Evolutionary conservation across 441 rosid species (phyloP), one percentile per base, ranked within the genome.

Genomic region (Eruca vesicaria): DNA sequence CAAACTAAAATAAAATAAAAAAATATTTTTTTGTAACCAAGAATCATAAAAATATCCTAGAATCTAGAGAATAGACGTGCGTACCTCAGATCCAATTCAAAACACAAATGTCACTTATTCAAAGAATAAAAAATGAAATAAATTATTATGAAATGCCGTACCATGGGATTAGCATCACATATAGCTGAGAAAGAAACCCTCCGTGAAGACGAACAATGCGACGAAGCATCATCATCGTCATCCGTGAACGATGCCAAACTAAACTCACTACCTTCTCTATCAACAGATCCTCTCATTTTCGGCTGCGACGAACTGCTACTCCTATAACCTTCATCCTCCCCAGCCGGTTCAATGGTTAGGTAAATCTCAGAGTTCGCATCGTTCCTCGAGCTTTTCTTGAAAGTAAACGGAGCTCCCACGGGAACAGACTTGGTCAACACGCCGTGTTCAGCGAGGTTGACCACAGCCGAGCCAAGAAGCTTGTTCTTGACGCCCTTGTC

Each of bases 391-490:
- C 77, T 80, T 78, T 86, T 94, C 84, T 88, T 94, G 56, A 84
- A 80, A 72, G 64, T 84, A 71, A 94, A 75, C 1, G 86, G 87
- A 74, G 82, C 60, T 59, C 83, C 88, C 5, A 90, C 68, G 20
- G 83, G 78, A 18, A 85, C 71, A 0, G 72, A 61, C 31, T 87
- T 87, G 43, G 76, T 78, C 79, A 86, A 66, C 66, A 86, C 77
- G 67, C 96, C 96, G 56, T 85, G 87, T 50, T 89, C 96, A 5
- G 94, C 89, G 0, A 94, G 88, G 83, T 91, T 90, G 72, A 90
- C 79, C 53, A 77, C 75, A 14, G 98, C 90, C 0, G 96, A 82
- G 65, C 93, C 98, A 82, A 91, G 76, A 18, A 85, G 79, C 68
- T 85, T 92, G 80, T 90, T 86, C 86, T 93, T 93, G 56, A 76